phyloP scores from a whole-genome alignment of 2,329 filamentous ascomycete genomes.

The Aspergillus sclerotialis region DNA sequence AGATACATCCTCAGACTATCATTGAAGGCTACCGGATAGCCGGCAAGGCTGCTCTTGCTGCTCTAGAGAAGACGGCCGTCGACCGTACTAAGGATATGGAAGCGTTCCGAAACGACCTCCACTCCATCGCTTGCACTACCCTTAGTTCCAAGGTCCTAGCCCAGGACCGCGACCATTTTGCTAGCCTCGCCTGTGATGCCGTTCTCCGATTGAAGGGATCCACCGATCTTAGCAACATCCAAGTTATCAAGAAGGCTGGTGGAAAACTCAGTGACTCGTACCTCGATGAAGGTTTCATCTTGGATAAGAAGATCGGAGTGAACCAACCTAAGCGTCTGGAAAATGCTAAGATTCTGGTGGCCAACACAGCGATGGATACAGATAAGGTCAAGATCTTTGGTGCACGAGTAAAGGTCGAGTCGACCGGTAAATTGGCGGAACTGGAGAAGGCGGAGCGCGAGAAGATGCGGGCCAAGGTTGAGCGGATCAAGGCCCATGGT shows the following conservation, averaged over 20 bases:
- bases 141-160: constrained; percentile 94
- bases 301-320: constrained; percentile 98
- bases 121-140: constrained; percentile 88
- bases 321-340: constrained; percentile 97
- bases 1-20: constrained; percentile 98
- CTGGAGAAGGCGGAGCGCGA: constrained; percentile 96
- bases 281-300: constrained; percentile 93
- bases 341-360: constrained; percentile 96
- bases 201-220: constrained; percentile 84
- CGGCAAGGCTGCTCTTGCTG: constrained; percentile 76
- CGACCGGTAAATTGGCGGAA: constrained; percentile 94
- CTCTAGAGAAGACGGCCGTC: constrained; percentile 75
- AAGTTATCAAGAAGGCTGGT: constrained; percentile 98
- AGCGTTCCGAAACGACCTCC: constrained; percentile 81
- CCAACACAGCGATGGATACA: constrained; percentile 98
- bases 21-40: constrained; percentile 99
- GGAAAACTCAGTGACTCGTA: constrained; percentile 98
- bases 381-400: constrained; percentile 99
- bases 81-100: constrained; percentile 80
- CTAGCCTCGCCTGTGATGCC: constrained; percentile 81
- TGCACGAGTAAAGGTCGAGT: constrained; percentile 90
- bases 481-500: constrained; percentile 96
- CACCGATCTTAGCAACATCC: constrained; percentile 92
- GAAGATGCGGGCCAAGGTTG: constrained; percentile 99
- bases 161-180: constrained; percentile 89